phyloP scores from a whole-genome alignment of 2,329 filamentous ascomycete genomes.

The Fusarium compactum region DNA sequence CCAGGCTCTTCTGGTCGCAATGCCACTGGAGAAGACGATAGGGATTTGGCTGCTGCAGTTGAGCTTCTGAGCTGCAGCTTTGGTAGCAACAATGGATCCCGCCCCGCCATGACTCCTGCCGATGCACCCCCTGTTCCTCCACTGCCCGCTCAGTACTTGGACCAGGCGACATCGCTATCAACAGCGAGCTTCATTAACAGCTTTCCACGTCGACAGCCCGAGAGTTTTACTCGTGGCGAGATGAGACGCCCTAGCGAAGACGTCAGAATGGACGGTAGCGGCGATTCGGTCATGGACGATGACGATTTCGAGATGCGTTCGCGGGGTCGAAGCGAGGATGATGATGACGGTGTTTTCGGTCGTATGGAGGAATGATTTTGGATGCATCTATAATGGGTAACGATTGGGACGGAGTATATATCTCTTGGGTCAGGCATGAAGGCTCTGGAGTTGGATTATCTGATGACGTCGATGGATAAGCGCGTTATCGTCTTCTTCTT shows the following conservation, averaged over 20 bases:
- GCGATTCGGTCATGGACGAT: constrained; percentile 74
- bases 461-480: constrained; percentile 52
- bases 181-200: constrained; percentile 72
- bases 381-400: constrained; percentile 45
- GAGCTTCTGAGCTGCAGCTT: constrained; percentile 93
- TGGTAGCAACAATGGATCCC: constrained; percentile 77
- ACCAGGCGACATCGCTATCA: constrained; percentile 68
- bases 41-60: constrained; percentile 88
- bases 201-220: constrained; percentile 70
- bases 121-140: constrained; percentile 91
- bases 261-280: constrained; percentile 75
- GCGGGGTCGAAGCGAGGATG: constrained; percentile 81
- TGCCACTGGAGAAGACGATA: constrained; percentile 82
- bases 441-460: constrained; percentile 51
- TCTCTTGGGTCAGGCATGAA: constrained; percentile 49
- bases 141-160: constrained; percentile 83
- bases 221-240: constrained; percentile 74
- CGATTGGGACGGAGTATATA: constrained; percentile 45
- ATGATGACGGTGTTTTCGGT: constrained; percentile 96
- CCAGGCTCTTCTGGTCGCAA: constrained; percentile 84
- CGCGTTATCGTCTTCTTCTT: constrained; percentile 53
- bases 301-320: constrained; percentile 73
- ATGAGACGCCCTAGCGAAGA: constrained; percentile 65
- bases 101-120: constrained; percentile 70
- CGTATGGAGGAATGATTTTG: constrained; percentile 86